A percentile compares a stretch with the other conserved stretches of the same genome.
Conservation (phyloP, 2,329 filamentous ascomycete species). For the Akanthomyces dipterigenus region DNA sequence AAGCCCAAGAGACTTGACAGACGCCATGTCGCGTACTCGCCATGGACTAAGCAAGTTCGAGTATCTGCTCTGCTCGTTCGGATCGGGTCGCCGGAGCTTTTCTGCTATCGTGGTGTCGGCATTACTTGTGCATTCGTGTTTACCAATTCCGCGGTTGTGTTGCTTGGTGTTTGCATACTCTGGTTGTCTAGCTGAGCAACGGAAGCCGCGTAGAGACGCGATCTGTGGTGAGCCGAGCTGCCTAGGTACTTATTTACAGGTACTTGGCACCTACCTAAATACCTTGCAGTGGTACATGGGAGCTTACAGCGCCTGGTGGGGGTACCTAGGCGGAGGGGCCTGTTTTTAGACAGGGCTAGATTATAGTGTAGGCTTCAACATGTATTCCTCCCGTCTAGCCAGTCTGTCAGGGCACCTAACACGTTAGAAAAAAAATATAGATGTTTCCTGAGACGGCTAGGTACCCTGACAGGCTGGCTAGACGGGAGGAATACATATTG, state of each 20-base stretch:
- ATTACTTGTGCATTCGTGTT: background rate
- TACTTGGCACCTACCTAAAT: too few relatives aligned
- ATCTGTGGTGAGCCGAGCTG: conserved; percentile 4
- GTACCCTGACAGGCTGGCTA: too few relatives aligned
- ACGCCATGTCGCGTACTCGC: conserved; percentile 60
- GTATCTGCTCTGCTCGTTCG: background rate
- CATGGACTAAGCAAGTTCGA: conserved; percentile 21
- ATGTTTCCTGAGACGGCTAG: too few relatives aligned
- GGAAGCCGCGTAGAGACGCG: conserved; percentile 10
- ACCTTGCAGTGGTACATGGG: background rate
- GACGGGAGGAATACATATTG: too few relatives aligned
- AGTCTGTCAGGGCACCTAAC: too few relatives aligned
- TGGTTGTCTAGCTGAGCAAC: background rate
- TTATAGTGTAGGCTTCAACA: too few relatives aligned
- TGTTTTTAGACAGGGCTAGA: too few relatives aligned
- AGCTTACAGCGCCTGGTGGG: background rate
- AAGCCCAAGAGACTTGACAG: conserved; percentile 82
- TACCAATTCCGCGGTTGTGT: background rate
- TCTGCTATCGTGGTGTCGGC: background rate
- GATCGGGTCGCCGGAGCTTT: background rate
- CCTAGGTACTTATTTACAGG: background rate
- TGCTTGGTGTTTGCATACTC: background rate
- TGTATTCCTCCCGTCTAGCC: too few relatives aligned
- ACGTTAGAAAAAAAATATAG: too few relatives aligned
- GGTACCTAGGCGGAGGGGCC: too few relatives aligned